A percentile compares a stretch with the other conserved stretches of the same genome.
phyloP scores from a whole-genome alignment of 495 filamentous ascomycete species.

The Tuber microsphaerosporum region DNA sequence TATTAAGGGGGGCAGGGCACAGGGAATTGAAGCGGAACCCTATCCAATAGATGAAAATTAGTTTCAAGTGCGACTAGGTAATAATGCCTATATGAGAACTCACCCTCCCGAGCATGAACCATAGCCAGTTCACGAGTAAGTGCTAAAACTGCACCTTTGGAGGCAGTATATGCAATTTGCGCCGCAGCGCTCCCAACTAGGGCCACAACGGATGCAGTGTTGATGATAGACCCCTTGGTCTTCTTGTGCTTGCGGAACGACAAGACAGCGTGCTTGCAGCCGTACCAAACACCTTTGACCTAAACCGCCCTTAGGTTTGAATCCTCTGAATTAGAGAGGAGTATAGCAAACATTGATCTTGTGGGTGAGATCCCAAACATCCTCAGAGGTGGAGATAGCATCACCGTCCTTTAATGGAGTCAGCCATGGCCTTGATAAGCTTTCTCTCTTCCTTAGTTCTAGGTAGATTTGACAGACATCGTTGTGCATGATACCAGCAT shows the following conservation, averaged over 20 bases:
- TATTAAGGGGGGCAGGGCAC: constrained; percentile 89
- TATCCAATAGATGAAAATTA: constrained; percentile 8
- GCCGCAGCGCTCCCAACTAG: constrained; percentile 89
- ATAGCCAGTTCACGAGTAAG: constrained; percentile 75
- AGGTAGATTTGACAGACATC: constrained; percentile 39
- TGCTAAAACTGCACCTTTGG: constrained; percentile 87
- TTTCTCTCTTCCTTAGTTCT: background rate
- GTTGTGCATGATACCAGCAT: constrained; percentile 95
- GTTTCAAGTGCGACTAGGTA: background rate
- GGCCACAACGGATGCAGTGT: constrained; percentile 89
- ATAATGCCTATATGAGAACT: background rate
- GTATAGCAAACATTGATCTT: constrained; percentile 63
- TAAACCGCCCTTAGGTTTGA: background rate
- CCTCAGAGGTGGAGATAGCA: constrained; percentile 74
- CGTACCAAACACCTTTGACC: constrained; percentile 95
- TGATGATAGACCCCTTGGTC: constrained; percentile 74
- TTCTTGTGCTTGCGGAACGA: constrained; percentile 75
- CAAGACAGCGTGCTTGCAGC: constrained; percentile 84
- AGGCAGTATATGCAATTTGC: constrained; percentile 90
- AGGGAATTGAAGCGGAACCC: constrained; percentile 77
- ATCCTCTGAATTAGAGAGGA: background rate
- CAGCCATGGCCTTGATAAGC: background rate
- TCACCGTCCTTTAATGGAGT: constrained; percentile 57
- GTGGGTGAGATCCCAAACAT: constrained; percentile 91
- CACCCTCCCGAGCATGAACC: constrained; percentile 75